Conservation (phyloP, 306 rosid species). For the Casuarina cunninghamiana region DNA sequence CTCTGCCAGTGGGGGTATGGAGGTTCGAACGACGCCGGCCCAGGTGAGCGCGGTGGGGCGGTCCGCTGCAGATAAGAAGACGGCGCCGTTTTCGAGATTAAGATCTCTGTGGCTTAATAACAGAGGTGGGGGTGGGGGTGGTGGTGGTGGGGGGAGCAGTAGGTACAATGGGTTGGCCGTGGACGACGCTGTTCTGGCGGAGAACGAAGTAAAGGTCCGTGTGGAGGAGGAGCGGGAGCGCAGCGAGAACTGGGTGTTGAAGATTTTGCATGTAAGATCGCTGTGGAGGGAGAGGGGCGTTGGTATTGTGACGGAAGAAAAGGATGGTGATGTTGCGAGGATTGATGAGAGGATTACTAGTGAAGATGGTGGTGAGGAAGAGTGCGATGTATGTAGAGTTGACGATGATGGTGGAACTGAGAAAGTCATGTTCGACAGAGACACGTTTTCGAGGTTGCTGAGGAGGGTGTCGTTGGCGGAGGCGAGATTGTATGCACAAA, state of each 20-base stretch:
- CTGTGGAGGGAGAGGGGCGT: slow-evolving; percentile 48
- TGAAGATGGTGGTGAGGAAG: slow-evolving; percentile 25
- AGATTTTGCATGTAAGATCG: slow-evolving; percentile 69
- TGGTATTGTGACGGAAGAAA: background rate
- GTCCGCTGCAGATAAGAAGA: slow-evolving; percentile 37
- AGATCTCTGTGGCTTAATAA: background rate
- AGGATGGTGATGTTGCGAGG: slow-evolving; percentile 6
- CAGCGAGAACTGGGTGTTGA: slow-evolving; percentile 73
- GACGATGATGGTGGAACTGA: slow-evolving; percentile 36
- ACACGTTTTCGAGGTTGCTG: slow-evolving; percentile 71
- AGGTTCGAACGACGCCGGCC: slow-evolving; percentile 52
- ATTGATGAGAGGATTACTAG: slow-evolving; percentile 23
- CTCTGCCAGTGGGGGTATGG: slow-evolving; percentile 49
- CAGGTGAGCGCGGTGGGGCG: slow-evolving; percentile 42
- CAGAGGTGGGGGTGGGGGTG: background rate
- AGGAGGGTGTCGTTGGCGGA: slow-evolving; percentile 78
- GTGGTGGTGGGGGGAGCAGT: slow-evolving; percentile 13
- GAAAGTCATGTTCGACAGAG: slow-evolving; percentile 52
- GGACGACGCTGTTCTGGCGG: slow-evolving; percentile 65
- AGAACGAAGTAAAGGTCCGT: slow-evolving; percentile 32
- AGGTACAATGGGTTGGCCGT: slow-evolving; percentile 53
- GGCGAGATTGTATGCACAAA: slow-evolving; percentile 74
- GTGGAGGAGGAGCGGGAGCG: slow-evolving; percentile 23
- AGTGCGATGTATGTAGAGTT: slow-evolving; percentile 53
- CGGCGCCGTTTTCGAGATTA: slow-evolving; percentile 54